A percentile compares a stretch with the other conserved stretches of the same genome.
phyloP scores from a whole-genome alignment of 805 yeast genomes.

The Saturnispora halmiae region DNA sequence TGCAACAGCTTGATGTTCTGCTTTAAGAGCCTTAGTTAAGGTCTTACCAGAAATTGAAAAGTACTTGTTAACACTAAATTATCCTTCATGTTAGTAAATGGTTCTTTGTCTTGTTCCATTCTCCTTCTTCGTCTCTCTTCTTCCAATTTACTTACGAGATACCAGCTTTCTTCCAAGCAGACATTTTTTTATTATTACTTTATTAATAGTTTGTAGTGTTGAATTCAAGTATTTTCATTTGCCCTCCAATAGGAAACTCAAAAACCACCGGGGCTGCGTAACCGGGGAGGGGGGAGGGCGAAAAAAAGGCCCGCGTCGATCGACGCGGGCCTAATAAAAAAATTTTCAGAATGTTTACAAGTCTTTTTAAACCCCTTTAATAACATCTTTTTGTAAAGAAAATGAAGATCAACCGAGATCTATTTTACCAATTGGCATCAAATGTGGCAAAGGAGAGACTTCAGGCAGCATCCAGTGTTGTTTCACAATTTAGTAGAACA shows the following conservation, averaged over 20 bases:
- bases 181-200: constrained; percentile 32
- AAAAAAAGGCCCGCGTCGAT: too few species aligned
- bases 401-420: constrained; percentile 58
- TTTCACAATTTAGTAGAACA: constrained; percentile 46
- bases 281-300: too few species aligned
- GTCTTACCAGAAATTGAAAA: constrained; percentile 85
- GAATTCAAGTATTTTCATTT: background rate
- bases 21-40: constrained; percentile 79
- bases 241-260: constrained; percentile 1
- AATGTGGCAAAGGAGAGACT: constrained; percentile 67
- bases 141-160: constrained; percentile 50
- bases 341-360: background rate
- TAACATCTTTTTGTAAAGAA: constrained; percentile 3
- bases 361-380: background rate
- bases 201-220: constrained; percentile 4
- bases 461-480: constrained; percentile 55
- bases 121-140: too few species aligned
- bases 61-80: constrained; percentile 83
- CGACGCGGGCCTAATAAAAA: too few species aligned
- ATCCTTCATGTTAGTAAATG: too few species aligned
- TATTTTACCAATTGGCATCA: constrained; percentile 68
- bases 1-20: constrained; percentile 67
- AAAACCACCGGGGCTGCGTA: constrained; percentile 5
- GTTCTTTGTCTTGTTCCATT: too few species aligned
- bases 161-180: constrained; percentile 61